Evolutionary conservation across 2,329 filamentous ascomycete species (phyloP).

Genomic region (Monosporascus sp.): DNA sequence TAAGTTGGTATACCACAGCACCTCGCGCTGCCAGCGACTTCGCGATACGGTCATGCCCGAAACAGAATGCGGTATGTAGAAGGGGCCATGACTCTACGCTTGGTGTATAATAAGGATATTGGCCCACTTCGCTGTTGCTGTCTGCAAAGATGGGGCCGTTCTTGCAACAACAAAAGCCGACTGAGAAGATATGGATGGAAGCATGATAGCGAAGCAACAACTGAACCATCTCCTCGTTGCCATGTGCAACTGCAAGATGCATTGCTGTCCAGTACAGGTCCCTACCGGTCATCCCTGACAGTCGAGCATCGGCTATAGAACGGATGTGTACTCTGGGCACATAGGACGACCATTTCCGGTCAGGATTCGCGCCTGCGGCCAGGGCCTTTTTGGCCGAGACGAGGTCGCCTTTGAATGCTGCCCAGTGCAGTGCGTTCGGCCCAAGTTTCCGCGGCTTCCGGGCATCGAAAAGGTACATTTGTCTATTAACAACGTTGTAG

Average conservation of each 20-base stretch:
- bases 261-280: not conserved
- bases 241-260: not conserved
- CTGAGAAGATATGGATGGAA: not conserved
- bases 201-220: not conserved
- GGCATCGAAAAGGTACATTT: not conserved
- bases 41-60: not conserved
- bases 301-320: no score
- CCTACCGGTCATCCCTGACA: no score
- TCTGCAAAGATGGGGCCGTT: not conserved
- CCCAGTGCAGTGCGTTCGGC: not conserved
- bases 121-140: not conserved
- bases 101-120: no score
- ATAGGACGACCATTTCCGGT: not conserved
- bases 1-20: not conserved
- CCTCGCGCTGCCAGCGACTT: not conserved
- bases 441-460: not conserved
- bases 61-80: not conserved
- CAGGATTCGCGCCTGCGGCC: not conserved
- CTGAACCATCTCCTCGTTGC: not conserved
- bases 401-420: not conserved
- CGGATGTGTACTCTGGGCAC: not conserved
- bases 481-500: not conserved
- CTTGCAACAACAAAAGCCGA: not conserved
- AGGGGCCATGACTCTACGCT: not conserved
- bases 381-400: not conserved